phyloP scores from a whole-genome alignment of 345 rosid genomes.

The Populus davidiana region DNA sequence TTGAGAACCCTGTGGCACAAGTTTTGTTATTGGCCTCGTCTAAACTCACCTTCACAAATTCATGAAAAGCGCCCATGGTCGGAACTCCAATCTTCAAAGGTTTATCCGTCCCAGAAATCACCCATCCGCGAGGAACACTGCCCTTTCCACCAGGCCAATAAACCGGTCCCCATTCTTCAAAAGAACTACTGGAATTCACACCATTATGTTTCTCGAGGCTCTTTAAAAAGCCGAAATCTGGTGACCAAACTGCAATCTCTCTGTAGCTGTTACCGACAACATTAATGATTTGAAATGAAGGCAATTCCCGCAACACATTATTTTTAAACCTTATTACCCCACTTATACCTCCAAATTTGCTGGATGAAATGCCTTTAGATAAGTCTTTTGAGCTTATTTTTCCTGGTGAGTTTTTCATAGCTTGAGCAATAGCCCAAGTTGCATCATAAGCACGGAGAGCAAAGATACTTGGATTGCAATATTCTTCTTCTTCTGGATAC shows the following conservation, averaged over 20 bases:
- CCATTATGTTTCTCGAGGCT: not conserved
- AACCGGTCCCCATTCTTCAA: constrained; percentile 14
- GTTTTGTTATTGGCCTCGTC: constrained; percentile 14
- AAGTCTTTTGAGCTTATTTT: not conserved
- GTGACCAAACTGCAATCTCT: constrained; percentile 33
- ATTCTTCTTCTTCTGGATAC: constrained; percentile 28
- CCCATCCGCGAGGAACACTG: constrained; percentile 25
- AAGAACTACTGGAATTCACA: not conserved
- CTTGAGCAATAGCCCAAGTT: constrained; percentile 16
- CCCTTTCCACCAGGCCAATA: constrained; percentile 35
- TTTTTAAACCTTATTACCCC: constrained; percentile 25
- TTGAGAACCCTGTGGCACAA: constrained; percentile 26
- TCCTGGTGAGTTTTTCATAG: constrained; percentile 13
- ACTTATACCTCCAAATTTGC: constrained; percentile 24
- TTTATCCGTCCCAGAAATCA: not conserved
- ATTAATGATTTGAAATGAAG: constrained; percentile 27
- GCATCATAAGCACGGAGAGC: constrained; percentile 41
- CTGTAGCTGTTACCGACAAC: constrained; percentile 32
- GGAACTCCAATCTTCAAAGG: constrained; percentile 35
- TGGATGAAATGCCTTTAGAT: constrained; percentile 7
- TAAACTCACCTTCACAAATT: constrained; percentile 24
- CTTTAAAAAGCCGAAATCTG: constrained; percentile 11
- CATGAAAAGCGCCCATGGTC: constrained; percentile 24
- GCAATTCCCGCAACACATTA: not conserved
- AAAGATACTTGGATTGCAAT: constrained; percentile 23